These are phyloP conservation scores for Dalbergia cochinchinensis DNA, from an alignment of 306 rosid species.

Conservation along the genomic window DNA sequence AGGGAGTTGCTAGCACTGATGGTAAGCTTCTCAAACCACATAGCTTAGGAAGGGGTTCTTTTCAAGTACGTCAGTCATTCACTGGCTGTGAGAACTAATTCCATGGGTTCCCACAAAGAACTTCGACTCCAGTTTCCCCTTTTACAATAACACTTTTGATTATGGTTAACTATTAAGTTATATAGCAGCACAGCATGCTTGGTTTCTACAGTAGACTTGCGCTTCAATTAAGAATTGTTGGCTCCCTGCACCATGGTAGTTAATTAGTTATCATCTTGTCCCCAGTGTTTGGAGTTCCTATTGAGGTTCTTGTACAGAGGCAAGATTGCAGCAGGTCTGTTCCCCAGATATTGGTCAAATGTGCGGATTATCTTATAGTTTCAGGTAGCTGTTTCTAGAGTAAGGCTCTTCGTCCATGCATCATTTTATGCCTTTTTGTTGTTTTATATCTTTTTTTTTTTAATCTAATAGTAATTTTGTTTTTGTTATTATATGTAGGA, in stretches of 20 bases:
- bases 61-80: slow-evolving; percentile 32
- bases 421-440: not conserved
- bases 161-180: slow-evolving; percentile 13
- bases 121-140: slow-evolving; percentile 26
- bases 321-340: slow-evolving; percentile 77
- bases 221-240: slow-evolving; percentile 20
- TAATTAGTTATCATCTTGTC: slow-evolving; percentile 40
- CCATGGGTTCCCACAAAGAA: slow-evolving; percentile 6
- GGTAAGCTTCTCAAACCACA: slow-evolving; percentile 64
- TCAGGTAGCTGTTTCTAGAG: slow-evolving; percentile 73
- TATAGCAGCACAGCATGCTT: slow-evolving; percentile 20
- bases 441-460: slow-evolving; percentile 4
- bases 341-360: slow-evolving; percentile 82
- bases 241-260: slow-evolving; percentile 24
- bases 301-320: slow-evolving; percentile 83
- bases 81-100: slow-evolving; percentile 24
- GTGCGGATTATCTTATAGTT: slow-evolving; percentile 89
- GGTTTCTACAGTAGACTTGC: slow-evolving; percentile 4
- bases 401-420: slow-evolving; percentile 36
- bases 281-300: slow-evolving; percentile 92
- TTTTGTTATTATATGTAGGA: slow-evolving; percentile 59
- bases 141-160: not conserved
- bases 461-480: slow-evolving; percentile 31
- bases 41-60: slow-evolving; percentile 25
- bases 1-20: slow-evolving; percentile 97